Base-by-base conservation (phyloP, 495 filamentous ascomycete genomes). In the Emericellopsis terricola region DNA sequence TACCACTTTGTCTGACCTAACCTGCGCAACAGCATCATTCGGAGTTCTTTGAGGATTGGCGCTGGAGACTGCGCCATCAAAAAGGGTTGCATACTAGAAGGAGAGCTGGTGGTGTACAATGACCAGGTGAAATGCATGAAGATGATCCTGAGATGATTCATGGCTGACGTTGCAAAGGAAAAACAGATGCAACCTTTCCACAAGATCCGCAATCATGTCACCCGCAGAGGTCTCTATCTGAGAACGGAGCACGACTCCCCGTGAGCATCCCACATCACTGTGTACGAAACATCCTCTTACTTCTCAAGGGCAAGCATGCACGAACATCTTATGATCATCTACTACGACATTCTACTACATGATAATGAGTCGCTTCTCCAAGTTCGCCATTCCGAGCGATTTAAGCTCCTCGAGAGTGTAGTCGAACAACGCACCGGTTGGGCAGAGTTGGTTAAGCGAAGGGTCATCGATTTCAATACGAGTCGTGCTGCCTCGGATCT, bases 291-390 rank as follows among this genome's bases (percentile, higher is more conserved):
- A 11, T 9, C 15, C 17, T 3, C 21, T 24, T 15, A 35, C 14
- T 7, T 9, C 7, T 2, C 4, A 13, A 35, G 33, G 8, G 20
- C 33, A 15, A 35, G 21, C 4, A 10, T 60, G 9, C 63, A 72
- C 50, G 81, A 87, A 37, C 77, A 87, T 42, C 54, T 92, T 3
- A 86, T 87, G 78, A 71, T 92, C 3, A 54, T 89, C 5, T 80
- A 82, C 44, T 91, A 78, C 39, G 84, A 92, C 44, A 50, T 85
- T 4, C 53, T 92, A 9, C 51, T 87, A 28, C 44, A 81, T 11
- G 77, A 93, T 48, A 61, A 80, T 31, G 57, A 77, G 34, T 64
- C 73, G 2, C 59, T 82, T 3, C 48, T 91, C 7, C 55, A 57
- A 14, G 55, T 59, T 28, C 62, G 70, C 8, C 69, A 83, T 37